phyloP scores from a whole-genome alignment of 805 yeast species.

The Sugiyamaella qingdaonensis region DNA sequence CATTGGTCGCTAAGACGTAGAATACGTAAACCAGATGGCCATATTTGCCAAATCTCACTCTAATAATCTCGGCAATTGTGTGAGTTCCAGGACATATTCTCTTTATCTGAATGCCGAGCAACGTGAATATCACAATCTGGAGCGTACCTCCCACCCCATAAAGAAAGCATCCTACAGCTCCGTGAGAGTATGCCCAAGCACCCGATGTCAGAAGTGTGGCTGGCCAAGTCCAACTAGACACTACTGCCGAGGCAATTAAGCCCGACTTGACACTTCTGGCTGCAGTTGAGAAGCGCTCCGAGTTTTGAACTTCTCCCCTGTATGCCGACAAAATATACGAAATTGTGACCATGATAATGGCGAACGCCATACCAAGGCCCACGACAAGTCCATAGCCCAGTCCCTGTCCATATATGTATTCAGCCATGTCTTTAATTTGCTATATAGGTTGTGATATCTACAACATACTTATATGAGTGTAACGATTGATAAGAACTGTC shows the following conservation, averaged over 20 bases:
- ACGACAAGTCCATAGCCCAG: slow-evolving; percentile 85
- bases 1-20: slow-evolving; percentile 81
- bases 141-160: slow-evolving; percentile 90
- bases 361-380: slow-evolving; percentile 67
- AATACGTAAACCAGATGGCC: slow-evolving; percentile 60
- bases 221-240: slow-evolving; percentile 90
- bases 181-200: slow-evolving; percentile 70
- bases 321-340: slow-evolving; percentile 69
- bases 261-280: slow-evolving; percentile 85
- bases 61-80: slow-evolving; percentile 81
- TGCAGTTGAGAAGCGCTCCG: slow-evolving; percentile 91
- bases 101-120: slow-evolving; percentile 82
- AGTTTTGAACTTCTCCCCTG: slow-evolving; percentile 78
- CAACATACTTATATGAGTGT: no score
- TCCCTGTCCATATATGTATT: slow-evolving; percentile 47
- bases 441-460: no score
- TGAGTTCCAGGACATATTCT: slow-evolving; percentile 87
- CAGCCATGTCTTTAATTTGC: neutral
- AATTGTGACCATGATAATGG: slow-evolving; percentile 70
- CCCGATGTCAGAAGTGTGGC: slow-evolving; percentile 71
- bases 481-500: no score
- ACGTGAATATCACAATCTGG: slow-evolving; percentile 79
- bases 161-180: slow-evolving; percentile 73
- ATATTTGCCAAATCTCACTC: slow-evolving; percentile 66
- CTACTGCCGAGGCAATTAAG: slow-evolving; percentile 83